Evolutionary conservation across 495 filamentous ascomycete species (phyloP).

Genomic region (Daldinia bambusicola): DNA sequence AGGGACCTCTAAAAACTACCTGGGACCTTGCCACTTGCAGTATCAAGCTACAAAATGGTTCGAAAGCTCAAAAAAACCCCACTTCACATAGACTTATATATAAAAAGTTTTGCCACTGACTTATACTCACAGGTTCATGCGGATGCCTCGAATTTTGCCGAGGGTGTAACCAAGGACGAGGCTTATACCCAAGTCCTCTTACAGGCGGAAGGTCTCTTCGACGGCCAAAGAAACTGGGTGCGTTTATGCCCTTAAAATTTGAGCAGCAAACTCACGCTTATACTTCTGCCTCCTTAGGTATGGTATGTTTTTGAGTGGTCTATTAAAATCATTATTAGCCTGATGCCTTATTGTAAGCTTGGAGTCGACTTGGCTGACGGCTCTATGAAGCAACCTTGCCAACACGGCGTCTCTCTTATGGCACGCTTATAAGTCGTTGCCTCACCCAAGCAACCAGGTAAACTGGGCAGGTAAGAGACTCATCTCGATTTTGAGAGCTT

Average conservation of each 20-base stretch:
- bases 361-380: slow-evolving; percentile 9
- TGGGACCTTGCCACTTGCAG: neutral
- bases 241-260: slow-evolving; percentile 36
- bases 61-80: neutral
- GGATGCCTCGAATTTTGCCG: slow-evolving; percentile 79
- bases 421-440: slow-evolving; percentile 84
- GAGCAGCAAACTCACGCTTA: slow-evolving; percentile 9
- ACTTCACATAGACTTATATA: neutral
- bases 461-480: slow-evolving; percentile 81
- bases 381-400: slow-evolving; percentile 74
- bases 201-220: slow-evolving; percentile 75
- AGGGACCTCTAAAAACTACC: neutral
- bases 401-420: slow-evolving; percentile 87
- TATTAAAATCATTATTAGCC: neutral
- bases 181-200: slow-evolving; percentile 80
- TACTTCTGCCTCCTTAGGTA: slow-evolving; percentile 23
- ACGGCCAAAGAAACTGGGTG: slow-evolving; percentile 90
- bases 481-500: neutral
- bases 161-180: slow-evolving; percentile 73
- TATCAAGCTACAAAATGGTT: slow-evolving; percentile 21
- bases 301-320: slow-evolving; percentile 43
- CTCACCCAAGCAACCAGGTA: slow-evolving; percentile 73
- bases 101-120: slow-evolving; percentile 15
- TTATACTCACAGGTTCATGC: slow-evolving; percentile 76
- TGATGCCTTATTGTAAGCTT: neutral